phyloP scores from a whole-genome alignment of 2,329 filamentous ascomycete genomes.

The Pseudopithomyces maydicus region DNA sequence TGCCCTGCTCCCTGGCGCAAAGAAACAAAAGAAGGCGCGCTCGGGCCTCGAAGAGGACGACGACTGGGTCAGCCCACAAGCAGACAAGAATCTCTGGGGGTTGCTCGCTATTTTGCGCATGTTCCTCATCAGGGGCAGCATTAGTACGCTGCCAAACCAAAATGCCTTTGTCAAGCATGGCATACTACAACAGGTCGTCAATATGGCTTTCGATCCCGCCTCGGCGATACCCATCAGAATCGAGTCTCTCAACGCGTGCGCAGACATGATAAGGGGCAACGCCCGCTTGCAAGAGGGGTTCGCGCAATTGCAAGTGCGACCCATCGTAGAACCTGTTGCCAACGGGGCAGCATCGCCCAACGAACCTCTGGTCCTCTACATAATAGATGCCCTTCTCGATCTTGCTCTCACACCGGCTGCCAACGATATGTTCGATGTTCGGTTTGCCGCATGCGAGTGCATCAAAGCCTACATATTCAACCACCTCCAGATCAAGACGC shows the following conservation, averaged over 20 bases:
- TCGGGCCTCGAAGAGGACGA: slow-evolving; percentile 64
- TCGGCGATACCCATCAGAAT: slow-evolving; percentile 79
- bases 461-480: slow-evolving; percentile 90
- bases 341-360: slow-evolving; percentile 53
- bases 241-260: slow-evolving; percentile 84
- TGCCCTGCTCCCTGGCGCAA: slow-evolving; percentile 67
- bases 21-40: slow-evolving; percentile 60
- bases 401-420: slow-evolving; percentile 73
- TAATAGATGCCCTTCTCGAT: slow-evolving; percentile 91
- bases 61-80: slow-evolving; percentile 75
- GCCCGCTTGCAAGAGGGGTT: slow-evolving; percentile 82
- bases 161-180: slow-evolving; percentile 82
- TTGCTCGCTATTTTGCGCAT: slow-evolving; percentile 83
- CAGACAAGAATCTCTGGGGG: slow-evolving; percentile 90
- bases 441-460: slow-evolving; percentile 85
- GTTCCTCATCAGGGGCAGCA: slow-evolving; percentile 81
- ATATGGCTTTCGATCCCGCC: slow-evolving; percentile 77
- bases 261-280: slow-evolving; percentile 86
- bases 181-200: slow-evolving; percentile 77
- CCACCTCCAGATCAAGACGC: slow-evolving; percentile 78
- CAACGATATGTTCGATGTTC: slow-evolving; percentile 73
- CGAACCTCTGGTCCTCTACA: slow-evolving; percentile 71
- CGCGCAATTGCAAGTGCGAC: slow-evolving; percentile 79
- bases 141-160: slow-evolving; percentile 83
- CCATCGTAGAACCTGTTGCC: slow-evolving; percentile 55